Evolutionary conservation across 495 filamentous ascomycete species (phyloP).

Genomic region (Neurospora sp.): DNA sequence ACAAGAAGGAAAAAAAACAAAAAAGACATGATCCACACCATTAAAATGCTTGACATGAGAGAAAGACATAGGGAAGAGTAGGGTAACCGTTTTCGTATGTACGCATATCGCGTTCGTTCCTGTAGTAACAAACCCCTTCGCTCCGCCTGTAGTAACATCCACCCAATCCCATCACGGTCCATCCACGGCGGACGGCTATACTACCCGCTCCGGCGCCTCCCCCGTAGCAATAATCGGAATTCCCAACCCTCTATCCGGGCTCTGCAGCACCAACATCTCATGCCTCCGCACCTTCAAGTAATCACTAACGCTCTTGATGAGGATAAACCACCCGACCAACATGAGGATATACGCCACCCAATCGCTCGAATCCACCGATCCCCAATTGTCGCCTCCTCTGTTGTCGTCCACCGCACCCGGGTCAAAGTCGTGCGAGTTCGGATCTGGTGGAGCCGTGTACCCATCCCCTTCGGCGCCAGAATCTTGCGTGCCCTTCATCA

Average conservation of each 20-base stretch:
- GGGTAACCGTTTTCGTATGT: neutral
- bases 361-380: slow-evolving; percentile 58
- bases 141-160: neutral
- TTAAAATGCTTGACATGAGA: neutral
- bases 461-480: slow-evolving; percentile 32
- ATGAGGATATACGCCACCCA: slow-evolving; percentile 91
- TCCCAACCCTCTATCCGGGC: slow-evolving; percentile 79
- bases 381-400: slow-evolving; percentile 27
- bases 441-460: slow-evolving; percentile 63
- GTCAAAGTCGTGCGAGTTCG: slow-evolving; percentile 84
- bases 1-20: neutral
- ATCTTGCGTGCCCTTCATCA: slow-evolving; percentile 52
- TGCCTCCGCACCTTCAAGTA: slow-evolving; percentile 79
- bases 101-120: neutral
- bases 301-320: slow-evolving; percentile 82
- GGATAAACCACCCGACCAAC: slow-evolving; percentile 96
- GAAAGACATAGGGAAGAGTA: neutral
- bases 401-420: slow-evolving; percentile 47
- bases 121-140: neutral
- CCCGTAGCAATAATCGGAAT: slow-evolving; percentile 84
- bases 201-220: slow-evolving; percentile 72
- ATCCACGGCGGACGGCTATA: slow-evolving; percentile 35
- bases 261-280: slow-evolving; percentile 86
- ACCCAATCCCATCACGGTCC: neutral
- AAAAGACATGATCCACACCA: neutral